Conservation (phyloP, 2,329 filamentous ascomycete genomes). For the Colletotrichum noveboracense region DNA sequence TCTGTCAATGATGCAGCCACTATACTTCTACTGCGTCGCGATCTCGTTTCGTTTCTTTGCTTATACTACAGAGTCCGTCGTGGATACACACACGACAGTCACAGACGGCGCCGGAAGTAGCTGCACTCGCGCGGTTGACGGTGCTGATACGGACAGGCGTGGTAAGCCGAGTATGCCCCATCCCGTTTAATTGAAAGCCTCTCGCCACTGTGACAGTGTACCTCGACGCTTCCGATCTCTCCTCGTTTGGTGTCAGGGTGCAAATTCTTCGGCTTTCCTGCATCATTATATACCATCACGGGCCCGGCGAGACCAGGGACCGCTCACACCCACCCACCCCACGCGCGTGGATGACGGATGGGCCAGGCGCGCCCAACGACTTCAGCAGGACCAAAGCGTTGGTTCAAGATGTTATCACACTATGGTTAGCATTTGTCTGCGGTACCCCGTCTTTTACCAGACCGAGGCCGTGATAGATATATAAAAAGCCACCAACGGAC, state of each 20-base stretch:
- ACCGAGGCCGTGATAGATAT: accelerated
- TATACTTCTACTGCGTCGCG: too few species aligned
- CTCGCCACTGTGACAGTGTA: neutral
- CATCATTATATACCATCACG: neutral
- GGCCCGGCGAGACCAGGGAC: accelerated
- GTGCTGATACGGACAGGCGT: neutral
- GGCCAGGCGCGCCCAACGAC: neutral
- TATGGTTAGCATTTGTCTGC: accelerated
- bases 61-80: too few species aligned
- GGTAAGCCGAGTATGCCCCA: neutral
- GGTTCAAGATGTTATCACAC: accelerated
- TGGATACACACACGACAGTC: too few species aligned
- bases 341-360: neutral
- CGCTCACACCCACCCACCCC: neutral
- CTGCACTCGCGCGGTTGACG: too few species aligned
- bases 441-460: accelerated
- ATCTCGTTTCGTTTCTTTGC: too few species aligned
- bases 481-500: neutral
- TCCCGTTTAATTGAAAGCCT: neutral
- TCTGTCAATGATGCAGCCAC: too few species aligned
- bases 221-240: too few species aligned
- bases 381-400: neutral
- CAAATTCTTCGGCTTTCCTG: neutral
- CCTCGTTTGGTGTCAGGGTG: neutral
- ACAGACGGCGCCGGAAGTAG: too few species aligned